Evolutionary conservation across 495 filamentous ascomycete genomes (phyloP).

Genomic region (Ascodesmis nigricans): DNA sequence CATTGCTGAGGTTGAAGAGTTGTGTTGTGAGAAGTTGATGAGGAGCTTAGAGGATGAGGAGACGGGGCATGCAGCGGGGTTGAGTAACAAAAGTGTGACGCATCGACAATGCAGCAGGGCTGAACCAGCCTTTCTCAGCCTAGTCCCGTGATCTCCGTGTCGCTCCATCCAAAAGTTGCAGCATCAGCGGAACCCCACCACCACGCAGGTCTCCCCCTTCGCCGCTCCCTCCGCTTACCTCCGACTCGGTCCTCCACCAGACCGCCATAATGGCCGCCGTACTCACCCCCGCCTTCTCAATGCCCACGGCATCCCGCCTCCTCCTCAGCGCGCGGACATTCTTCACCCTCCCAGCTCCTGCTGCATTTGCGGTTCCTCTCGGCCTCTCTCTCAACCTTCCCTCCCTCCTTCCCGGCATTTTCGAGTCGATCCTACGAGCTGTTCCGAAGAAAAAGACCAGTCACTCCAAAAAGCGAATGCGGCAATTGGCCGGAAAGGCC

Average conservation of each 20-base stretch:
- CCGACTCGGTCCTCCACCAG: background rate
- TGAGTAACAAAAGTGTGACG: too few relatives aligned
- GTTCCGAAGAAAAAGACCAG: constrained; percentile 99
- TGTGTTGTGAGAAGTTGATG: background rate
- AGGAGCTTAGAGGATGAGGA: background rate
- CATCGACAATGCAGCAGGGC: too few relatives aligned
- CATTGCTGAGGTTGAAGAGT: constrained; percentile 9
- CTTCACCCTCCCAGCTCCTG: constrained; percentile 25
- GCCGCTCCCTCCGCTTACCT: too few relatives aligned
- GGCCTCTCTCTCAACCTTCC: constrained; percentile 35
- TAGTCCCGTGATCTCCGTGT: too few relatives aligned
- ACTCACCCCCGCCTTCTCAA: constrained; percentile 23
- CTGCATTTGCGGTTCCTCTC: constrained; percentile 32
- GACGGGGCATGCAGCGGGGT: too few relatives aligned
- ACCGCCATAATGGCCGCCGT: constrained; percentile 22
- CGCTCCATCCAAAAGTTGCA: too few relatives aligned
- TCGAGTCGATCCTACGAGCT: constrained; percentile 77
- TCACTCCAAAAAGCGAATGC: constrained; percentile 79
- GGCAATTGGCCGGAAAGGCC: constrained; percentile 84
- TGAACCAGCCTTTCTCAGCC: too few relatives aligned
- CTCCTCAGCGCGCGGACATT: constrained; percentile 22
- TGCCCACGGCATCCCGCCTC: constrained; percentile 24
- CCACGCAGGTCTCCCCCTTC: too few relatives aligned
- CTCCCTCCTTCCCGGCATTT: constrained; percentile 48
- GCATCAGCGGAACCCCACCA: too few relatives aligned